Base-by-base conservation (phyloP, 495 filamentous ascomycete genomes). In the Penicillium robsamsonii region DNA sequence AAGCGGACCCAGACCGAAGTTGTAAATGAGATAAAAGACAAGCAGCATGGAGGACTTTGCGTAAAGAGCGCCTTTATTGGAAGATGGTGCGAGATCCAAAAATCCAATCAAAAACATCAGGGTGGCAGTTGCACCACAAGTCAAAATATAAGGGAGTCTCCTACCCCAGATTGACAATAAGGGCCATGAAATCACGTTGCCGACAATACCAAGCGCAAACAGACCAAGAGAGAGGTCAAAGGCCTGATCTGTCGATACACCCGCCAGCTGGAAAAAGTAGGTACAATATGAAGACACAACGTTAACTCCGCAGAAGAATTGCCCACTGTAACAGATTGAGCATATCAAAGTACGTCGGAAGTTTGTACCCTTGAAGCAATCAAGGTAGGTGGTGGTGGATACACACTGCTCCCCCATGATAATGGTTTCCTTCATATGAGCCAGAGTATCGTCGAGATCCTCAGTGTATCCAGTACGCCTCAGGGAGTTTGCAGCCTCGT, bases 211-310 rank as follows among this genome's bases (percentile, higher is more conserved):
- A 25, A 91, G 79, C 2, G 74, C 83, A 47, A 87, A 87, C 60
- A 86, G 79, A 5, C 86, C 86, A 10, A 89, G 67, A 29, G 83
- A 81, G 65, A 91, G 83, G 38, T 80, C 75, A 60, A 87, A 90
- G 0, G 87, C 81, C 41, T 80, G 76, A 7, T 74, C 63, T 6
- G 76, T 65, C 48, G 70, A 55, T 1, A 90, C 75, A 0, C 88
- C 88, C 1, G 88, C 87, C 50, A 85, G 79, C 56, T 84, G 75
- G 58, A 77, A 81, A 51, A 76, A 72, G 37, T 67, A 73, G n/a
- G 78, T 70, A 11, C 67, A 67, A 46, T 73, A 66, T 57, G 49
- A 67, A 59, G 69, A 57, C 45, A 67, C 68, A 38, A 70, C 67
- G 9, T 71, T 57, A 41, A 68, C 67, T 9, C 66, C 69, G 0